phyloP scores from a whole-genome alignment of 352 stramenopile species.

The Globisporangium spiculum region DNA sequence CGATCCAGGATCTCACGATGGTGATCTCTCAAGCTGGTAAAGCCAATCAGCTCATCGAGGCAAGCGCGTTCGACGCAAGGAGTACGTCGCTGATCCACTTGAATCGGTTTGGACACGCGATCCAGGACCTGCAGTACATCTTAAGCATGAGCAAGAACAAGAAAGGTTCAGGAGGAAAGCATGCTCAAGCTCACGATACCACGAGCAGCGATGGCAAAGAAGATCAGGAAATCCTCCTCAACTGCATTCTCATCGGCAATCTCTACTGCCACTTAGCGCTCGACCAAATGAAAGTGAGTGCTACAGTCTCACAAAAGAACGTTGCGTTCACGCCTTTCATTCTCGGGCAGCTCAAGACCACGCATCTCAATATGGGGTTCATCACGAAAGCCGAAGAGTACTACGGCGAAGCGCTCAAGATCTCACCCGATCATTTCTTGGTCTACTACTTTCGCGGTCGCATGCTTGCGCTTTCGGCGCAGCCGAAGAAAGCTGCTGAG shows the following conservation, averaged over 20 bases:
- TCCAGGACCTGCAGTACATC: slow-evolving; percentile 47
- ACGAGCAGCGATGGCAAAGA: not conserved
- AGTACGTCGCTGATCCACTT: slow-evolving; percentile 38
- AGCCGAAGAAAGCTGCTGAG: slow-evolving; percentile 27
- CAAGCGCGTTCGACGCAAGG: slow-evolving; percentile 30
- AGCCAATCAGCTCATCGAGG: slow-evolving; percentile 22
- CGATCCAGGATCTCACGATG: slow-evolving; percentile 40
- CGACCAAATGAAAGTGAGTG: slow-evolving; percentile 37
- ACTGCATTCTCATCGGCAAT: slow-evolving; percentile 47
- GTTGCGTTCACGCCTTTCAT: slow-evolving; percentile 21
- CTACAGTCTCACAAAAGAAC: slow-evolving; percentile 24
- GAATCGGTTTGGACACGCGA: slow-evolving; percentile 33
- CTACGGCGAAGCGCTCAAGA: slow-evolving; percentile 32
- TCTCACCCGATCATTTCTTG: slow-evolving; percentile 37
- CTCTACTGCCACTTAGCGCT: slow-evolving; percentile 56
- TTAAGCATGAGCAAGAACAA: slow-evolving; percentile 20
- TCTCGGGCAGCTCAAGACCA: slow-evolving; percentile 25
- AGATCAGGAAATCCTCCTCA: slow-evolving; percentile 30
- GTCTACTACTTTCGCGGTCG: slow-evolving; percentile 42
- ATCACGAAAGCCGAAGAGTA: slow-evolving; percentile 28
- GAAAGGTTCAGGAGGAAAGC: slow-evolving; percentile 7
- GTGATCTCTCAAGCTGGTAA: slow-evolving; percentile 40
- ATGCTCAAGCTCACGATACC: not conserved
- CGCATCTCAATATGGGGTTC: slow-evolving; percentile 30
- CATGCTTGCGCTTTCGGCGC: slow-evolving; percentile 35